Conservation (phyloP, 1,284 basidiomycete species). For the Fistulinella cinereoalba region DNA sequence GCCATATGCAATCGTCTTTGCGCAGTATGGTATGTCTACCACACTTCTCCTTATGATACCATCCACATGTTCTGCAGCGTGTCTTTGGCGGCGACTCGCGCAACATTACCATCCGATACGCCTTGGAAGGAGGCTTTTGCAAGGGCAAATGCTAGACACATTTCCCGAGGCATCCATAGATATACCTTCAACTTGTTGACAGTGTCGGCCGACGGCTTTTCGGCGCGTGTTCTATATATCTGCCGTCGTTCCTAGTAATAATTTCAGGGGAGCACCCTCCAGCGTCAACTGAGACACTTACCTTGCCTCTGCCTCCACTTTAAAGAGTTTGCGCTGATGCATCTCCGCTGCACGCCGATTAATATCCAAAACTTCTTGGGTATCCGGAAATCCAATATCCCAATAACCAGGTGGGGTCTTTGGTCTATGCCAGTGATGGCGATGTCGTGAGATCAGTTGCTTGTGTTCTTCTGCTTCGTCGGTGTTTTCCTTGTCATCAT, state of each 20-base stretch:
- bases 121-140: slow-evolving; percentile 28
- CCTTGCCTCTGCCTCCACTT: slow-evolving; percentile 58
- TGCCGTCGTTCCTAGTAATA: slow-evolving; percentile 23
- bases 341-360: slow-evolving; percentile 71
- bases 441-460: slow-evolving; percentile 76
- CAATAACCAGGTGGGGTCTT: slow-evolving; percentile 84
- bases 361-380: slow-evolving; percentile 73
- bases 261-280: slow-evolving; percentile 6
- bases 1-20: slow-evolving; percentile 36
- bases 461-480: slow-evolving; percentile 55
- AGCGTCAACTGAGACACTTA: slow-evolving; percentile 28
- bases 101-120: slow-evolving; percentile 34
- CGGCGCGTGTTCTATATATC: slow-evolving; percentile 25
- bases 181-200: slow-evolving; percentile 6
- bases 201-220: slow-evolving; percentile 13
- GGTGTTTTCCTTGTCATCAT: slow-evolving; percentile 25
- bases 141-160: slow-evolving; percentile 27
- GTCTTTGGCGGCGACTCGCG: slow-evolving; percentile 32
- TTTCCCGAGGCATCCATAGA: slow-evolving; percentile 25
- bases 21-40: slow-evolving; percentile 37
- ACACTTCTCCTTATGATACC: background rate
- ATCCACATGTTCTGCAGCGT: slow-evolving; percentile 17
- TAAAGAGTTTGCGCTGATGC: slow-evolving; percentile 58
- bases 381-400: slow-evolving; percentile 85
- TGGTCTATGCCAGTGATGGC: slow-evolving; percentile 66